phyloP scores from a whole-genome alignment of 2,329 filamentous ascomycete genomes.

The Penicillium sp. region DNA sequence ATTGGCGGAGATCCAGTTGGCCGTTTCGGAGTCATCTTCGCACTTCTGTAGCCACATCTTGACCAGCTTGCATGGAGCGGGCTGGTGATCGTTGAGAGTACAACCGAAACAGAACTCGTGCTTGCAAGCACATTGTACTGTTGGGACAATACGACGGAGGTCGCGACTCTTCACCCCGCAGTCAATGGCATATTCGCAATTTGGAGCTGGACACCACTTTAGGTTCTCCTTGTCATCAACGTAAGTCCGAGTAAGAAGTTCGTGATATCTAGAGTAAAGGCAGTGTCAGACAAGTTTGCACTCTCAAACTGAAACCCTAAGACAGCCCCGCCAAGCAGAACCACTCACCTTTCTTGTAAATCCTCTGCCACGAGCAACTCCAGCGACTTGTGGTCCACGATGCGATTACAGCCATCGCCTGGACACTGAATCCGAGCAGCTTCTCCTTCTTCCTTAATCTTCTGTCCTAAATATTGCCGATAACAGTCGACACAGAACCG shows the following conservation, averaged over 20 bases:
- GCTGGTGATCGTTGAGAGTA: slow-evolving; percentile 83
- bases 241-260: slow-evolving; percentile 86
- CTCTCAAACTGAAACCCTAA: neutral
- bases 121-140: slow-evolving; percentile 78
- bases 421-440: slow-evolving; percentile 93
- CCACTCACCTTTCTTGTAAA: slow-evolving; percentile 52
- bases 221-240: slow-evolving; percentile 94
- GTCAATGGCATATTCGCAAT: slow-evolving; percentile 89
- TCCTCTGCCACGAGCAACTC: slow-evolving; percentile 65
- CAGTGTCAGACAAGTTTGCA: slow-evolving; percentile 12
- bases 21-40: slow-evolving; percentile 95
- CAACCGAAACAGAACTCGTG: slow-evolving; percentile 96
- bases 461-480: slow-evolving; percentile 81
- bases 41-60: slow-evolving; percentile 98
- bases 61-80: slow-evolving; percentile 83
- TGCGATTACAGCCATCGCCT: slow-evolving; percentile 77
- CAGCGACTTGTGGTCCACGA: slow-evolving; percentile 85
- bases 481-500: slow-evolving; percentile 93
- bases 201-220: slow-evolving; percentile 98
- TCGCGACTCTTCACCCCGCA: slow-evolving; percentile 86
- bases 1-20: slow-evolving; percentile 98
- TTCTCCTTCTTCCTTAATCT: slow-evolving; percentile 93
- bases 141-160: slow-evolving; percentile 78
- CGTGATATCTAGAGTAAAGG: slow-evolving; percentile 62
- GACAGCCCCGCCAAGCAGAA: slow-evolving; percentile 6